These are phyloP conservation scores for Citeromyces nyonsensis DNA, from an alignment of 805 yeast genomes.

Conservation along the genomic window DNA sequence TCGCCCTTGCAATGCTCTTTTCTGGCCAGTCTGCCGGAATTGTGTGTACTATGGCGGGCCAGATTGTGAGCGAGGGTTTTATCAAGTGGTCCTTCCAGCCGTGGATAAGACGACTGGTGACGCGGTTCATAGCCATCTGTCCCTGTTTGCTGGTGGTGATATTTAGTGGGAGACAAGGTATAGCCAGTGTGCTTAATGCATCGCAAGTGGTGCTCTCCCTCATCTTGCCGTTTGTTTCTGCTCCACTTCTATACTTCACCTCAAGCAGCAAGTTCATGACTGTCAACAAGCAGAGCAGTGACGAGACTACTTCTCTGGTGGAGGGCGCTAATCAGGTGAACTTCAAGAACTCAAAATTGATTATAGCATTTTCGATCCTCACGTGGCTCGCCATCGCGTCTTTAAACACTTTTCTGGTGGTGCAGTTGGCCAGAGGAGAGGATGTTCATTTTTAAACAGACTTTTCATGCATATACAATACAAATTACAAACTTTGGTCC, in stretches of 20 bases:
- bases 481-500: neutral
- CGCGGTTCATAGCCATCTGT: conserved; percentile 63
- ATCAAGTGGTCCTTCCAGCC: conserved; percentile 70
- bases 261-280: conserved; percentile 55
- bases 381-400: conserved; percentile 62
- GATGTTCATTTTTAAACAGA: conserved; percentile 14
- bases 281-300: conserved; percentile 19
- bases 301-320: conserved; percentile 2
- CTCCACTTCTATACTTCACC: conserved; percentile 78
- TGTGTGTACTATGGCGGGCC: conserved; percentile 88
- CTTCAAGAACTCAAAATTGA: conserved; percentile 37
- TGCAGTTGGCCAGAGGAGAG: conserved; percentile 16
- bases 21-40: conserved; percentile 89
- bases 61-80: conserved; percentile 85
- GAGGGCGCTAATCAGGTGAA: conserved; percentile 6
- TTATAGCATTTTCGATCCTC: conserved; percentile 29
- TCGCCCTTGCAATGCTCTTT: conserved; percentile 70
- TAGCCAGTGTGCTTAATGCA: conserved; percentile 61
- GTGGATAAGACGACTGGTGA: conserved; percentile 64
- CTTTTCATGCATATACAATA: neutral
- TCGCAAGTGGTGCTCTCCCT: conserved; percentile 78
- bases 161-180: conserved; percentile 58
- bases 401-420: conserved; percentile 45
- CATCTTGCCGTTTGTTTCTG: conserved; percentile 68
- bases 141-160: conserved; percentile 70